Evolutionary conservation across 208 protist genomes (phyloP), one percentile per base, ranked within the genome.

Genomic region (Trypanosoma grayi): DNA sequence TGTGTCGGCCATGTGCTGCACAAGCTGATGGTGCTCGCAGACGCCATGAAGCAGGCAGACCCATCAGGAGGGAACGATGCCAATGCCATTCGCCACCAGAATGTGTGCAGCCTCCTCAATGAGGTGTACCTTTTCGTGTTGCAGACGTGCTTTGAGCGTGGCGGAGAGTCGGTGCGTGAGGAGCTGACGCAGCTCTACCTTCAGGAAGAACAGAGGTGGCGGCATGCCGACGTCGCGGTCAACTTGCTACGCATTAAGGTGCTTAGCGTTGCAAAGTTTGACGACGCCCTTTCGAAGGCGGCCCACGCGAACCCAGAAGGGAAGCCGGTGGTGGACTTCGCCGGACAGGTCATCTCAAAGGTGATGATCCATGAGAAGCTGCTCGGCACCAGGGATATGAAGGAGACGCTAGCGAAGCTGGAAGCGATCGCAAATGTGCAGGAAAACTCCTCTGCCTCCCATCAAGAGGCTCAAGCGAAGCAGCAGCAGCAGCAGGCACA

Each of bases 161-260:
- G 81, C 43, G 75, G 77, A 43, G 80, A 90, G 55, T 60, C 71
- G n/a, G 80, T 87, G 20, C 80, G 81, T 5, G 77, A 77, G 66
- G 80, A 94, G 64, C 63, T 94, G 31, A 94, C 85, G 8, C 81
- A 83, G 14, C 54, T 92, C 4, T 92, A 92, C 59, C 63, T 94
- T 20, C 71, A 83, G 50, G 65, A 78, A 51, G 75, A 85, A 36
- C 47, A 58, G 31, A 70, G 79, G 36, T 95, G 78, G 73, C 60
- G 59, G 46, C 78, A 83, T 63, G 39, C 81, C 13, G 87, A 91
- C 51, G 70, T 95, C 18, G 80, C 72, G 14, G 55, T 66, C 1
- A 80, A 92, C 51, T 64, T 98, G 25, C 80, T 98, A 27, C 87
- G 87, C 60, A 81, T 93, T 40, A 80, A 83, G 34, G 70, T 99